A percentile compares a stretch with the other conserved stretches of the same genome.
Conservation (phyloP, 176 grass and related monocot genomes). For the Oryza rufipogon region DNA sequence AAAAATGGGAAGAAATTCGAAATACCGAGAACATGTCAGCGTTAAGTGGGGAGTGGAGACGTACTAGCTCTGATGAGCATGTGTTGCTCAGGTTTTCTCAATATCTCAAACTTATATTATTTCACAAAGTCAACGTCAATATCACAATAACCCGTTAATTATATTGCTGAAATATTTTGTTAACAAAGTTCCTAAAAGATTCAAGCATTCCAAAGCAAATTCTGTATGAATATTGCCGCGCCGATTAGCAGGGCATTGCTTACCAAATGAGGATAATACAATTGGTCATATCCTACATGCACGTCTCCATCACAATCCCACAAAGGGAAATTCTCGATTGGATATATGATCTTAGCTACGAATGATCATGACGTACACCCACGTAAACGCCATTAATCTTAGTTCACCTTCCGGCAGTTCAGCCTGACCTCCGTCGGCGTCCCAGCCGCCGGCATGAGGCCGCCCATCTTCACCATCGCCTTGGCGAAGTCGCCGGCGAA, state of each 20-base stretch:
- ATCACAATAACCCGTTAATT: too few species aligned
- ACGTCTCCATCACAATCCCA: neutral
- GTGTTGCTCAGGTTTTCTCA: too few species aligned
- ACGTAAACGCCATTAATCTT: neutral
- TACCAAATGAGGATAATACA: neutral
- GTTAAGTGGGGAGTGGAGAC: too few species aligned
- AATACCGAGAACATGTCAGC: too few species aligned
- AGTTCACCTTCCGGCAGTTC: slow-evolving; percentile 66
- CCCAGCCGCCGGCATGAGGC: slow-evolving; percentile 46
- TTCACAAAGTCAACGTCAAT: too few species aligned
- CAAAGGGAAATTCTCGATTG: neutral
- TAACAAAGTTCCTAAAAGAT: neutral
- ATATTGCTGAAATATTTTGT: too few species aligned
- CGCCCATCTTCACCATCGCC: slow-evolving; percentile 81
- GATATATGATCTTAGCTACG: neutral
- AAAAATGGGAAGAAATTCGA: too few species aligned
- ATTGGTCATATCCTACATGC: neutral
- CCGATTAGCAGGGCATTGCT: neutral
- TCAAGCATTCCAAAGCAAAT: too few species aligned
- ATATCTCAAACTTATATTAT: too few species aligned
- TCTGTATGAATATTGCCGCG: neutral
- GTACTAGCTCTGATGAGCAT: too few species aligned
- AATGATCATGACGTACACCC: neutral
- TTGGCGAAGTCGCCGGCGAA: slow-evolving; percentile 61
- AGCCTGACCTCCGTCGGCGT: slow-evolving; percentile 62